phyloP scores from a whole-genome alignment of 495 filamentous ascomycete genomes.

The Cenococcum geophilum region DNA sequence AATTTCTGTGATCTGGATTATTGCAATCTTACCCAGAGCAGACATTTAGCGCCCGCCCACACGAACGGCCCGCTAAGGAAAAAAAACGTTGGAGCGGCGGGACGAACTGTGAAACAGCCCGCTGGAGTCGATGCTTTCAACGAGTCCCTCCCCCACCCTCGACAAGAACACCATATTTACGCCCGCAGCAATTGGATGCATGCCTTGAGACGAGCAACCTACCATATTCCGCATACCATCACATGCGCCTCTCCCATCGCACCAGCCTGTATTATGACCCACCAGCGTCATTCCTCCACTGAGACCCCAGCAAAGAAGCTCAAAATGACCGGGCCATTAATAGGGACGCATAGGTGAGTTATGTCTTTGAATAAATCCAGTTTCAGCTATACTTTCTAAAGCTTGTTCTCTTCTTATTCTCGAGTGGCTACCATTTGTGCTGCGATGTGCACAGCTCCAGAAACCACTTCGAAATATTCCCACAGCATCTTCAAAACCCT shows the following conservation, averaged over 20 bases:
- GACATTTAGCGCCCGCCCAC: conserved; percentile 7
- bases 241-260: neutral
- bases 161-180: neutral
- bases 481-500: neutral
- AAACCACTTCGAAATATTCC: too few species aligned
- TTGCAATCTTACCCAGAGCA: too few species aligned
- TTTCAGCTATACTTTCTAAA: too few species aligned
- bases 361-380: neutral
- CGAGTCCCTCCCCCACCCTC: neutral
- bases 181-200: conserved; percentile 18
- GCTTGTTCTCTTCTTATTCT: too few species aligned
- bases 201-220: conserved; percentile 7
- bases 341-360: conserved; percentile 79
- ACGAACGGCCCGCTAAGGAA: conserved; percentile 12
- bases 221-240: neutral
- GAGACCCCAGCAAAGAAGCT: conserved; percentile 36
- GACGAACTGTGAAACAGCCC: neutral
- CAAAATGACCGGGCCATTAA: conserved; percentile 44
- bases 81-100: neutral
- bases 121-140: too few species aligned
- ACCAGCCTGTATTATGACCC: neutral
- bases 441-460: too few species aligned
- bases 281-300: conserved; percentile 6
- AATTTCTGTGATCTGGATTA: conserved; percentile 3
- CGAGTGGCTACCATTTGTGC: too few species aligned